These are phyloP conservation scores for Scutellaria galericulata DNA, from an alignment of 257 asterid species.

Conservation along the genomic window DNA sequence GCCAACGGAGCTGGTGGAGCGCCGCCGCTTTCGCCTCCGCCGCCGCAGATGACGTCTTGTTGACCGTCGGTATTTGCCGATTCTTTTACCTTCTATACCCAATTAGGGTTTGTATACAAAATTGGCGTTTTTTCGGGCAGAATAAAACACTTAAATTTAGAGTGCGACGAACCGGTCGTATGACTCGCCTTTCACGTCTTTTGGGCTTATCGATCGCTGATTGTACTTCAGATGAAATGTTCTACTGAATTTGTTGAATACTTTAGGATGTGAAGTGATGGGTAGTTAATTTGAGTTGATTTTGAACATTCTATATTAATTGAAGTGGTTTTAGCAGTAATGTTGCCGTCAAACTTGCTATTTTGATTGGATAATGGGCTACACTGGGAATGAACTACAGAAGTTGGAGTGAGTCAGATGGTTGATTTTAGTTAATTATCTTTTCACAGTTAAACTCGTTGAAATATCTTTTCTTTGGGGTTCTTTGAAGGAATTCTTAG, in stretches of 20 bases:
- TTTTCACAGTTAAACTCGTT: not conserved
- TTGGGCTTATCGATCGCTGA: constrained; percentile 18
- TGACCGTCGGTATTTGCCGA: constrained; percentile 38
- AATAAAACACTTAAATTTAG: not conserved
- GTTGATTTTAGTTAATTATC: not conserved
- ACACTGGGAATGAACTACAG: constrained; percentile 1
- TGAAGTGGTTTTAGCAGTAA: constrained; percentile 1
- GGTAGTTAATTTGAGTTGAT: constrained; percentile 22
- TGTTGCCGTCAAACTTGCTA: constrained; percentile 15
- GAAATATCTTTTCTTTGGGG: not conserved
- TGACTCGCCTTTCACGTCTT: not conserved
- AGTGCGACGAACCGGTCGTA: not conserved
- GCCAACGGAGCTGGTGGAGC: constrained; percentile 35
- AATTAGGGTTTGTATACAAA: constrained; percentile 38
- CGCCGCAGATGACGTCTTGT: constrained; percentile 26
- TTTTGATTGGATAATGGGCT: not conserved
- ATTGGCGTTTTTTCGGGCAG: not conserved
- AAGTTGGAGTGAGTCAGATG: not conserved
- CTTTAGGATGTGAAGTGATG: not conserved
- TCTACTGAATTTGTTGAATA: not conserved
- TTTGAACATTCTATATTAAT: not conserved
- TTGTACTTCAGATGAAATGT: constrained; percentile 20
- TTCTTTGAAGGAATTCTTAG: not conserved
- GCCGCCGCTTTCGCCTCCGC: constrained; percentile 24
- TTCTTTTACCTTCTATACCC: constrained; percentile 28